A percentile compares a stretch with the other conserved stretches of the same genome.
Conservation (phyloP, 371 early-diverging fungal species). For the Mortierella sp. region DNA sequence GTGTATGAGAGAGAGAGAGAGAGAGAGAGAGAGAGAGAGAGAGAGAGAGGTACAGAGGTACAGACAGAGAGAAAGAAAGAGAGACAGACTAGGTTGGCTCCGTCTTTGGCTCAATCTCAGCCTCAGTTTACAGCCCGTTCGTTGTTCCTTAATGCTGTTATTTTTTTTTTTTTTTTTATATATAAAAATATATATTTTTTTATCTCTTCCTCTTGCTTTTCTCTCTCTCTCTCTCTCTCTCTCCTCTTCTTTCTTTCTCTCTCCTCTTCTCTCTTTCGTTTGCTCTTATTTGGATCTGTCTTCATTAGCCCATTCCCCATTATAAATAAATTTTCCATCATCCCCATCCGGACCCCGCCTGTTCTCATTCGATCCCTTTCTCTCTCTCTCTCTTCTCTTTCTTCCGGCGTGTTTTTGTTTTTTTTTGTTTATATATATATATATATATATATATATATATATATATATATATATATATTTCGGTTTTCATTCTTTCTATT, state of each 20-base stretch:
- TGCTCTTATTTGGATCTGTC: neutral
- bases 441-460: no score
- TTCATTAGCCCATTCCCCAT: neutral
- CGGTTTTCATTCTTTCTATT: no score
- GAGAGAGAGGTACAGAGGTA: no score
- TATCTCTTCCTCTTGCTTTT: conserved; percentile 2
- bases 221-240: conserved; percentile 1
- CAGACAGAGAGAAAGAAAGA: no score
- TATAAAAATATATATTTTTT: neutral
- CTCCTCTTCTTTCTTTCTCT: neutral
- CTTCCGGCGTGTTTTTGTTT: neutral
- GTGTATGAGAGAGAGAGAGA: no score
- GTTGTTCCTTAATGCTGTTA: neutral
- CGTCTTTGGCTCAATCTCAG: neutral
- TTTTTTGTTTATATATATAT: no score
- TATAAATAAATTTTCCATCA: neutral
- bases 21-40: no score
- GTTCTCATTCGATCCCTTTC: no score
- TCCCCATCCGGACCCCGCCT: neutral
- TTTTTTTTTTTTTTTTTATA: neutral
- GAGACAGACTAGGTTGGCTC: neutral
- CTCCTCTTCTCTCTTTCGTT: neutral
- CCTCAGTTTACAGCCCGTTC: neutral
- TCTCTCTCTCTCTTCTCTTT: neutral
- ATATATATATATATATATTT: no score